Percentiles rank a stretch among this genome's conserved stretches.
These are phyloP conservation scores for Gigaspora rosea DNA, from an alignment of 192 early-diverging fungal species.

Conservation along the genomic window DNA sequence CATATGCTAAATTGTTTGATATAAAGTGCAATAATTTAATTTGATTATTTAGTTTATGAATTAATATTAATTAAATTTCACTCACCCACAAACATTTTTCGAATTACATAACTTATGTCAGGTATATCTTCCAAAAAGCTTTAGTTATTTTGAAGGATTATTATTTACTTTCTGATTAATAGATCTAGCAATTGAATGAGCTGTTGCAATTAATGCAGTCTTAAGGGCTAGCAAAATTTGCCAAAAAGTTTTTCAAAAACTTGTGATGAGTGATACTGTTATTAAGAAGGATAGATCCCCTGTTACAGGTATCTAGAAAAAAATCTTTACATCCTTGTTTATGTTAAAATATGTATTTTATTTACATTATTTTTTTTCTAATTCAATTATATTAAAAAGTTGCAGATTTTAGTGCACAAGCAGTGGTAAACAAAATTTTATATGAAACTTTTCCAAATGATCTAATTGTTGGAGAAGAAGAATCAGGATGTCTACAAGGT, in stretches of 20 bases:
- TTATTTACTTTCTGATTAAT: no score
- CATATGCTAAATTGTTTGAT: no score
- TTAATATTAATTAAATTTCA: no score
- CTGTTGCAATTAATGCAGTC: conserved; percentile 89
- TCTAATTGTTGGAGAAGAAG: conserved; percentile 95
- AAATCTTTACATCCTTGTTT: neutral
- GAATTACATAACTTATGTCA: no score
- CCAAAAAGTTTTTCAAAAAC: conserved; percentile 80
- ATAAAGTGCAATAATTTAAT: no score
- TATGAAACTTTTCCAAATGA: conserved; percentile 79
- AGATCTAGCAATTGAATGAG: no score
- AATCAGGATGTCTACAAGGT: conserved; percentile 80
- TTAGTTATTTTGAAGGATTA: no score
- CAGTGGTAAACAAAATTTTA: conserved; percentile 86
- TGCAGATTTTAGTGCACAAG: conserved; percentile 95
- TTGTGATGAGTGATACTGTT: conserved; percentile 81
- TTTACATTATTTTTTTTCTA: neutral
- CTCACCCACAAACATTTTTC: no score
- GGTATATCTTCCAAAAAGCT: no score
- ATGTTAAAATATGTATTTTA: neutral
- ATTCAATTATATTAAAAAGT: conserved; percentile 50
- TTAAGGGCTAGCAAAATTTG: conserved; percentile 85
- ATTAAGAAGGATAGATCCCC: conserved; percentile 96
- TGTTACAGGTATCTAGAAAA: conserved; percentile 73
- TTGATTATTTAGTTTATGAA: no score